Evolutionary conservation across 495 filamentous ascomycete genomes (phyloP).

Genomic region (Xanthoparmelia taractica): DNA sequence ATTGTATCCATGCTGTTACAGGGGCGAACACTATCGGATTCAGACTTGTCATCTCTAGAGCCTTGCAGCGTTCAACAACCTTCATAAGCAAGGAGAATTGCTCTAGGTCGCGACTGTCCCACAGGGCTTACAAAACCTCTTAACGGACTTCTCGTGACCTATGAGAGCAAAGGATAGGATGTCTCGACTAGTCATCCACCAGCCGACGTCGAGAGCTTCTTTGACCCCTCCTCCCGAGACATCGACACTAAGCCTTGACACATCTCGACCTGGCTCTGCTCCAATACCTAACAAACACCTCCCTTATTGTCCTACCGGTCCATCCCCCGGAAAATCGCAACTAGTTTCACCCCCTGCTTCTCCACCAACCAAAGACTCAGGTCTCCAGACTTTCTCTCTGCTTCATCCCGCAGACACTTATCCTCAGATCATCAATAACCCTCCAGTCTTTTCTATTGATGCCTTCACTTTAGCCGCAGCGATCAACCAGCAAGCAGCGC

Average conservation of each 20-base stretch:
- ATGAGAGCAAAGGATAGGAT: slow-evolving; percentile 31
- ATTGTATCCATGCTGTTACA: neutral
- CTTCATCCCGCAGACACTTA: slow-evolving; percentile 67
- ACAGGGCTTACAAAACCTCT: neutral
- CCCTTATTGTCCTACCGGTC: slow-evolving; percentile 73
- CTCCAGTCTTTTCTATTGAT: slow-evolving; percentile 66
- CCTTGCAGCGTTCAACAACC: neutral
- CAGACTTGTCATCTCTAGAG: slow-evolving; percentile 3
- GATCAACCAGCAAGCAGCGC: slow-evolving; percentile 62
- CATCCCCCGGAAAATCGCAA: slow-evolving; percentile 48
- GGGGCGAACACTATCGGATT: neutral
- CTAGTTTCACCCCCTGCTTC: slow-evolving; percentile 61
- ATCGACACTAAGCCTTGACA: slow-evolving; percentile 36
- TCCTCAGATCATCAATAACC: slow-evolving; percentile 45
- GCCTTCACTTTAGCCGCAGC: slow-evolving; percentile 60
- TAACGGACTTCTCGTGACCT: neutral
- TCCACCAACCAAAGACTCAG: slow-evolving; percentile 44
- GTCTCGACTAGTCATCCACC: slow-evolving; percentile 47
- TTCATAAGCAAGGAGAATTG: neutral
- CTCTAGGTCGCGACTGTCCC: neutral
- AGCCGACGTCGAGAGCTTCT: slow-evolving; percentile 38
- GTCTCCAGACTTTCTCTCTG: slow-evolving; percentile 52
- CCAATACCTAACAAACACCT: slow-evolving; percentile 88
- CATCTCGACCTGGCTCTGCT: slow-evolving; percentile 33
- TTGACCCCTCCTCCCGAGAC: slow-evolving; percentile 41